phyloP scores from a whole-genome alignment of 192 early-diverging fungal species.

The Dissophora globulifera region DNA sequence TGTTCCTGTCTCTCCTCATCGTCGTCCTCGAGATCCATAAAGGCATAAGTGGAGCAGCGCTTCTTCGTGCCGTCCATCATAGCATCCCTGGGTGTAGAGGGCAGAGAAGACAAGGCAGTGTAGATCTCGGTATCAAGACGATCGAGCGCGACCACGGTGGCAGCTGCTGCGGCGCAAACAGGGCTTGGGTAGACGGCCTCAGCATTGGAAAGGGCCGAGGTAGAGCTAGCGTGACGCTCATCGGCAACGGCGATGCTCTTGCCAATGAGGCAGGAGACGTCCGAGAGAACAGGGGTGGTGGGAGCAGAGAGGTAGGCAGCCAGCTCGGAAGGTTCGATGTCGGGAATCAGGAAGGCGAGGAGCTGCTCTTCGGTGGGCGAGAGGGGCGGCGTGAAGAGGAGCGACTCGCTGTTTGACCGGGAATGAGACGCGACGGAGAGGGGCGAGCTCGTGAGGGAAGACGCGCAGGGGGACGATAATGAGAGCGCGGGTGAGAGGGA shows the following conservation, averaged over 20 bases:
- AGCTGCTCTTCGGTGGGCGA: constrained; percentile 49
- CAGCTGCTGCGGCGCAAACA: constrained; percentile 46
- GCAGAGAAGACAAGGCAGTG: constrained; percentile 2
- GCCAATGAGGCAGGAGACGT: constrained; percentile 42
- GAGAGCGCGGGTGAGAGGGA: constrained; percentile 21
- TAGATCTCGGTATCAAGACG: constrained; percentile 17
- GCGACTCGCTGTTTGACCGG: constrained; percentile 30
- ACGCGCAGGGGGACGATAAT: constrained; percentile 16
- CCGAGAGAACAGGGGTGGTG: constrained; percentile 31
- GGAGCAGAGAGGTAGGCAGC: constrained; percentile 49
- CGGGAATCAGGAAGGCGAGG: constrained; percentile 46
- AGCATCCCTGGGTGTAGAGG: not conserved
- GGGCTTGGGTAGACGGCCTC: constrained; percentile 52
- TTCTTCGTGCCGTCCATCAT: constrained; percentile 5
- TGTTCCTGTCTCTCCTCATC: constrained; percentile 15
- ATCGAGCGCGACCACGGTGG: constrained; percentile 46
- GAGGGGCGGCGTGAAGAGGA: constrained; percentile 46
- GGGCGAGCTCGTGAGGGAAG: not conserved
- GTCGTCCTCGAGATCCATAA: constrained; percentile 31
- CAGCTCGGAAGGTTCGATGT: constrained; percentile 49
- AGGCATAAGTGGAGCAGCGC: constrained; percentile 45
- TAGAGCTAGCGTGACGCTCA: not conserved
- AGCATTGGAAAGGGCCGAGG: not conserved
- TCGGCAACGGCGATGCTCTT: constrained; percentile 9
- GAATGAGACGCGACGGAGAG: constrained; percentile 6